Evolutionary conservation across 805 yeast genomes (phyloP).

Genomic region (Kregervanrija fluxuum): DNA sequence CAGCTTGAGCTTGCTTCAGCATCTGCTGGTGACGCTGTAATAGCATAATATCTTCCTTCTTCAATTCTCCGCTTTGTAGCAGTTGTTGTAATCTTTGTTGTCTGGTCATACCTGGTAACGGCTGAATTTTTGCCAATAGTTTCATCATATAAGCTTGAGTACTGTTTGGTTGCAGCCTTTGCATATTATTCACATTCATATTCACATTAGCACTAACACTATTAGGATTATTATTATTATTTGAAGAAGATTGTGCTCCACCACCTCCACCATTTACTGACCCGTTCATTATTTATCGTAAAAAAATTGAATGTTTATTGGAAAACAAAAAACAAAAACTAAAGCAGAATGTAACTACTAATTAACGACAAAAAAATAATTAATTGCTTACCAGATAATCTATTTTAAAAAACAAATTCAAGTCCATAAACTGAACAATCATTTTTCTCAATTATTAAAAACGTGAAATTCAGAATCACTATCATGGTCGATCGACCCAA

Average conservation of each 20-base stretch:
- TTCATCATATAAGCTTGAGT: conserved; percentile 22
- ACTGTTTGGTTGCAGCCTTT: conserved; percentile 4
- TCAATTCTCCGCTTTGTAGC: conserved; percentile 25
- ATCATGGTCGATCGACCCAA: too few species aligned
- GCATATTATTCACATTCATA: too few species aligned
- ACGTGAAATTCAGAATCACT: too few species aligned
- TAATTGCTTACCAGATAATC: too few species aligned
- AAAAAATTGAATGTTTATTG: too few species aligned
- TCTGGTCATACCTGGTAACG: conserved; percentile 28
- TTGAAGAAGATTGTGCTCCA: not conserved
- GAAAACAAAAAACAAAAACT: too few species aligned
- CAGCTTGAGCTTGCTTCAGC: conserved; percentile 22
- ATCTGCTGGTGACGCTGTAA: conserved; percentile 28
- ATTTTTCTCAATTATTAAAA: too few species aligned
- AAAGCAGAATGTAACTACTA: too few species aligned
- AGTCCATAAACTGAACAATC: too few species aligned
- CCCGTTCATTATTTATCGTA: conserved; percentile 6
- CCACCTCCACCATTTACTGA: conserved; percentile 8
- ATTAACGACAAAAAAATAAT: too few species aligned
- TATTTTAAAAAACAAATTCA: too few species aligned
- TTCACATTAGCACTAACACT: not conserved
- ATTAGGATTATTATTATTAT: not conserved
- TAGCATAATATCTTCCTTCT: conserved; percentile 24
- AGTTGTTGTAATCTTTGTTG: conserved; percentile 27
- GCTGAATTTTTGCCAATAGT: conserved; percentile 24